Conservation (phyloP, 1,284 basidiomycete genomes). For the Moesziomyces sp. region DNA sequence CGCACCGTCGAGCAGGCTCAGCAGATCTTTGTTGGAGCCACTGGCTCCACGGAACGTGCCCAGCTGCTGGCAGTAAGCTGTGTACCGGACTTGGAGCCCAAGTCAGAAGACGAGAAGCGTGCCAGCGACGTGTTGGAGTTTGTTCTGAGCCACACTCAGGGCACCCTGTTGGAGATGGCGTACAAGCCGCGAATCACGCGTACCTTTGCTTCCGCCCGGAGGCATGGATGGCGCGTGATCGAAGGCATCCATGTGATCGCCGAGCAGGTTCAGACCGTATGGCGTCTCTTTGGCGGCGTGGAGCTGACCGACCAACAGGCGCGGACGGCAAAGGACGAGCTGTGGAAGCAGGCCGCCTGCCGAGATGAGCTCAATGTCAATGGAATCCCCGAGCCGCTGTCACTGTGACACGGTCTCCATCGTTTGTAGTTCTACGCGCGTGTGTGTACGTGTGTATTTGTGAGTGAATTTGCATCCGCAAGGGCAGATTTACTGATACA, state of each 20-base stretch:
- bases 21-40: background rate
- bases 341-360: slow-evolving; percentile 10
- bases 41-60: background rate
- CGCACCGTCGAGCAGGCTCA: slow-evolving; percentile 10
- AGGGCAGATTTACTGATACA: slow-evolving; percentile 3
- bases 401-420: slow-evolving; percentile 1
- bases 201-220: slow-evolving; percentile 4
- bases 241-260: slow-evolving; percentile 15
- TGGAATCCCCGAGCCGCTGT: slow-evolving; percentile 7
- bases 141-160: slow-evolving; percentile 3
- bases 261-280: slow-evolving; percentile 13
- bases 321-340: slow-evolving; percentile 2
- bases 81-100: slow-evolving; percentile 10
- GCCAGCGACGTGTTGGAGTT: slow-evolving; percentile 8
- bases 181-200: slow-evolving; percentile 16
- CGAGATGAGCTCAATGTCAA: slow-evolving; percentile 13
- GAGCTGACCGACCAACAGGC: slow-evolving; percentile 8
- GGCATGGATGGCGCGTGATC: slow-evolving; percentile 12
- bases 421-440: too few species aligned
- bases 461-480: background rate
- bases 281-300: slow-evolving; percentile 9
- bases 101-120: slow-evolving; percentile 10
- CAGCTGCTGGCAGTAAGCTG: slow-evolving; percentile 10
- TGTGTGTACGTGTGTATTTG: background rate
- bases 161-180: slow-evolving; percentile 11